These are phyloP conservation scores for Gillenia trifoliata DNA, from an alignment of 306 rosid genomes.

Conservation along the genomic window DNA sequence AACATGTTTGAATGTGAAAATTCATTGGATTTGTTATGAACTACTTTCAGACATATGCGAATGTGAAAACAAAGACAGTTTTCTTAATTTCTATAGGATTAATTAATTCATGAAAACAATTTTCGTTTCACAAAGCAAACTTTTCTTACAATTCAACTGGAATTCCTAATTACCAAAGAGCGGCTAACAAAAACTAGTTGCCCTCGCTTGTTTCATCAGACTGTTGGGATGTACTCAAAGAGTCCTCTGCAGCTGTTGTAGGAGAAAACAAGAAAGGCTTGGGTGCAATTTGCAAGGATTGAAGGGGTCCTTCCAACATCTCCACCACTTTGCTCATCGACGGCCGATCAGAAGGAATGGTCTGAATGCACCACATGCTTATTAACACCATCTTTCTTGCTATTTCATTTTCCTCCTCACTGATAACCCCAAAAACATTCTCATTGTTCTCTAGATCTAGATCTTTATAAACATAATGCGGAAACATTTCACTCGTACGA, in stretches of 20 bases:
- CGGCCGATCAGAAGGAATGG: not conserved
- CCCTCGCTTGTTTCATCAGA: not conserved
- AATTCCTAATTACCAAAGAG: not conserved
- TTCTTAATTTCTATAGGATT: no score
- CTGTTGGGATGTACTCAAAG: not conserved
- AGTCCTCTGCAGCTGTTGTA: not conserved
- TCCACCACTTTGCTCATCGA: not conserved
- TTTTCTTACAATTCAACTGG: not conserved
- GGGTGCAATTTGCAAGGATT: not conserved
- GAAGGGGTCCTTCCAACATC: not conserved
- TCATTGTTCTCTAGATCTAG: not conserved
- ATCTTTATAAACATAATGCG: not conserved
- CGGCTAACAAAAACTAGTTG: not conserved
- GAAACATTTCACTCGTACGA: not conserved
- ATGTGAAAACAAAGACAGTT: no score
- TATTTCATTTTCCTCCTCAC: not conserved
- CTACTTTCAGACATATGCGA: no score
- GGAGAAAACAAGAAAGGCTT: not conserved
- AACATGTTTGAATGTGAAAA: no score
- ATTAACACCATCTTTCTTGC: not conserved
- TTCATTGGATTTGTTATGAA: no score
- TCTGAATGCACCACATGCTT: not conserved
- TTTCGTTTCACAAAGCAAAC: not conserved
- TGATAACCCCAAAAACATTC: not conserved
- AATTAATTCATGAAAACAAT: not conserved